Evolutionary conservation across 352 stramenopile species (phyloP), one percentile per base, ranked within the genome.

Genomic region (Blastocystis sp.): DNA sequence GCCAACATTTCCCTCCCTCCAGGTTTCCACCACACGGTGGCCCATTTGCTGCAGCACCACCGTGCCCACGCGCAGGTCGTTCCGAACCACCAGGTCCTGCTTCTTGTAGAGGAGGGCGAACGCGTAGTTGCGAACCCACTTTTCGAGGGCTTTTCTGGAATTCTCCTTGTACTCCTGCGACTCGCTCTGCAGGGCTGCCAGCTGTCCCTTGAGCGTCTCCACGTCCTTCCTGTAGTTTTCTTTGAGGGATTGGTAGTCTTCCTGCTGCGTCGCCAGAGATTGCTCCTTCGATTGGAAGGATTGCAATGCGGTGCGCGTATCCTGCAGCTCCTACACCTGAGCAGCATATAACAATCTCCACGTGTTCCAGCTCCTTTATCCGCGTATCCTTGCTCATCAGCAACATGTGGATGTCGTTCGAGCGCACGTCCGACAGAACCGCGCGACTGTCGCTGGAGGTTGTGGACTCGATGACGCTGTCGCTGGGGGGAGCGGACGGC

Each of bases 301-400:
- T 11, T 38, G 24, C 40, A 84, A 2, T 52, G 59, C 21, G 2
- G 34, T 9, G n/a, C 45, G 68, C 61, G 43, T 21, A 17, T 84
- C 45, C 11, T 28, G 14, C n/a, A 84, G 74, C 45, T 84, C 74
- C 74, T 84, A 70, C 40, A 1, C 40, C n/a, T 68, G 34, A 69
- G 52, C 3, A 3, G 52, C 6, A 45, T 2, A 28, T 1, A 0
- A 28, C 11, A 42, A 14, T 64, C 1, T 21, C 4, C 34, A 84
- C 74, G 34, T 84, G 74, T 28, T 84, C 74, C 74, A 84, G 45
- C 14, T 84, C 74, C 43, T 84, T 84, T n/a, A 84, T 84, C 17
- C 74, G 52, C 54, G 40, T 28, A 28, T 84, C 74, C 9, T 59
- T 54, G 24, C 38, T 45, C 45, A 84, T 84, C 40, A 84, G 21